Evolutionary conservation across 1,139 yeast species (phyloP).

Genomic region (Diutina scorzettiae): DNA sequence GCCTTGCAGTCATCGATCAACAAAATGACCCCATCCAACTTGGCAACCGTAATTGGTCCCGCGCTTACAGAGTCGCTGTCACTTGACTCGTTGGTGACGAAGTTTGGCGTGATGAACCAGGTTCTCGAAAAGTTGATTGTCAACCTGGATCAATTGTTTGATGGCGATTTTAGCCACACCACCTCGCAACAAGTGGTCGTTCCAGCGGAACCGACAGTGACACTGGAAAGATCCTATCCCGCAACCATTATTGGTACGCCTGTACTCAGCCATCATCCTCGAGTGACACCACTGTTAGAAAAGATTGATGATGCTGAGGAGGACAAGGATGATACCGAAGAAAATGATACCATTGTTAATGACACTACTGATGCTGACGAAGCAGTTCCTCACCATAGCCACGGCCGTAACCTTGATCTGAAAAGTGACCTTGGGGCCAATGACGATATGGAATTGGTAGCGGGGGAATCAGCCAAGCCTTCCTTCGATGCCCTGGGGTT

Average conservation of each 20-base stretch:
- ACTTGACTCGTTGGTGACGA: conserved; percentile 35
- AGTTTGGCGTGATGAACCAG: conserved; percentile 45
- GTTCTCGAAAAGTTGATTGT: conserved; percentile 38
- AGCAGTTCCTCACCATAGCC: conserved; percentile 3
- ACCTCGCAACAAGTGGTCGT: not conserved
- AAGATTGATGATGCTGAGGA: conserved; percentile 2
- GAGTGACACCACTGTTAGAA: not conserved
- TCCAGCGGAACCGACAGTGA: too few relatives aligned
- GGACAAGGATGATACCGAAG: not conserved
- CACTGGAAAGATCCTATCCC: too few relatives aligned
- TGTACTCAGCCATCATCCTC: conserved; percentile 4
- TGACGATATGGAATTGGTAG: not conserved
- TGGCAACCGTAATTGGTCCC: conserved; percentile 68
- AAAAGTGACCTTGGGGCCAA: not conserved
- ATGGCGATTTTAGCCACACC: conserved; percentile 1
- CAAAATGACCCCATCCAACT: conserved; percentile 69
- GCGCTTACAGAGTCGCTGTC: conserved; percentile 48
- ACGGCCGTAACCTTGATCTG: not conserved
- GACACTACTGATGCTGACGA: not conserved
- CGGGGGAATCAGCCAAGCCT: not conserved
- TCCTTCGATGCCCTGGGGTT: conserved; percentile 4
- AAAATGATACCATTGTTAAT: not conserved
- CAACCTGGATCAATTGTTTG: conserved; percentile 29
- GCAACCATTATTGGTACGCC: conserved; percentile 3
- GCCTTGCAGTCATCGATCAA: conserved; percentile 48